Percentiles rank a stretch among this genome's conserved stretches.
Evolutionary conservation across 495 filamentous ascomycete species (phyloP).

Genomic region (Chaetomium tenue): DNA sequence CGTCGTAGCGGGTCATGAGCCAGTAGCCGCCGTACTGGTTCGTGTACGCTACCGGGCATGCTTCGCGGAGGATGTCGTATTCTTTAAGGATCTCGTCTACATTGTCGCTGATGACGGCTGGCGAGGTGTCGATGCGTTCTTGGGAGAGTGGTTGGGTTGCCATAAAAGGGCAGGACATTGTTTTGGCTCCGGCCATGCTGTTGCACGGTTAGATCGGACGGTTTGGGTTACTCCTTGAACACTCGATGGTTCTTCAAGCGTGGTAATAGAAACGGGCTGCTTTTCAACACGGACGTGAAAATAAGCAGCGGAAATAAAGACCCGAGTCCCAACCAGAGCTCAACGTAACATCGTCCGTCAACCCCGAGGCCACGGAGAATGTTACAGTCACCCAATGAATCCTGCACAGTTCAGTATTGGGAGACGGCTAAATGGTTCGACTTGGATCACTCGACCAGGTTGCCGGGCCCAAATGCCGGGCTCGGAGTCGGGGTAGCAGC

Average conservation of each 20-base stretch:
- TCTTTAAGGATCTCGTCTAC: slow-evolving; percentile 1
- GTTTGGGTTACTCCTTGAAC: too few species aligned
- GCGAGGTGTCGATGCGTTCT: slow-evolving; percentile 2
- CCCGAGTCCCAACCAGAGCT: too few species aligned
- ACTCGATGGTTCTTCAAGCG: too few species aligned
- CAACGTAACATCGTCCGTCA: too few species aligned
- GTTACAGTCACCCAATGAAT: not conserved
- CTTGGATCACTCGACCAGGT: not conserved
- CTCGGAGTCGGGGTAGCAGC: not conserved
- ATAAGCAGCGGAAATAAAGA: too few species aligned
- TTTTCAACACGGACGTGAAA: too few species aligned
- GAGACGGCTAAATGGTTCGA: not conserved
- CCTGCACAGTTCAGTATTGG: not conserved
- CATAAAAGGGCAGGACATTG: not conserved
- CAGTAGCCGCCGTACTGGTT: slow-evolving; percentile 9
- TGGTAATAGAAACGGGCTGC: too few species aligned
- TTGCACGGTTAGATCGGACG: too few species aligned
- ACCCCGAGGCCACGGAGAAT: too few species aligned
- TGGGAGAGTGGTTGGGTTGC: not conserved
- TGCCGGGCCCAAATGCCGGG: slow-evolving; percentile 5
- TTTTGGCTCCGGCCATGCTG: not conserved
- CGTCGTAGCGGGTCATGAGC: slow-evolving; percentile 4
- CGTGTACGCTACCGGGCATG: slow-evolving; percentile 1
- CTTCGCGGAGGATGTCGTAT: slow-evolving; percentile 4
- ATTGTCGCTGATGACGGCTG: slow-evolving; percentile 1